These are phyloP conservation scores for Starmerella vaccinii DNA, from an alignment of 805 yeast species.

Conservation along the genomic window DNA sequence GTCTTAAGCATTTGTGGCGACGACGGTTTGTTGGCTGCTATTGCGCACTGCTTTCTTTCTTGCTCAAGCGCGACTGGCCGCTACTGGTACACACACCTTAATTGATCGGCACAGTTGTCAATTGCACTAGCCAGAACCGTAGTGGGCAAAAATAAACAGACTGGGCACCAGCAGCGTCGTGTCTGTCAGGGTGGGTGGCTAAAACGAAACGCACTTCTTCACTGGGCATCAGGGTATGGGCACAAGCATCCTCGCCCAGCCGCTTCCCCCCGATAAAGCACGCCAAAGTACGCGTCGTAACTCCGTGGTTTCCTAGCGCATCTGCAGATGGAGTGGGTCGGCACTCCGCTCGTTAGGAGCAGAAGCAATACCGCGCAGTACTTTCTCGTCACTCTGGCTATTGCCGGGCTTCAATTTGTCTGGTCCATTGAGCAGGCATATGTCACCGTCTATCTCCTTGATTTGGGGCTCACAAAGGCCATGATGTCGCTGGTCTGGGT, in stretches of 20 bases:
- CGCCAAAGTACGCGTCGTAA: too few species aligned
- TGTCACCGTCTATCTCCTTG: slow-evolving; percentile 51
- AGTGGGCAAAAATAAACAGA: too few species aligned
- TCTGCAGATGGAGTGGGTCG: slow-evolving; percentile 26
- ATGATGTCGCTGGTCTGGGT: slow-evolving; percentile 51
- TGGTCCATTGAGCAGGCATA: slow-evolving; percentile 60
- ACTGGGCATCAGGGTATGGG: neutral
- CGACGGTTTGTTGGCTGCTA: too few species aligned
- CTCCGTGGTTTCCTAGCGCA: neutral
- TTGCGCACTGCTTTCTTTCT: too few species aligned
- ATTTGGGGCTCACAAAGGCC: slow-evolving; percentile 51
- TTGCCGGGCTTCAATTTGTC: slow-evolving; percentile 53
- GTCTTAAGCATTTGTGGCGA: neutral
- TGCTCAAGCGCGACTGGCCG: neutral
- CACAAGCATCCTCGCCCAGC: neutral
- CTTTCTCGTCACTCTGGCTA: slow-evolving; percentile 27
- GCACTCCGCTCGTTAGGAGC: slow-evolving; percentile 21
- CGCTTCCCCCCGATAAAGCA: neutral
- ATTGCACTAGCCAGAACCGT: too few species aligned
- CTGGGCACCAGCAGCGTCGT: too few species aligned
- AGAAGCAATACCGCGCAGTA: slow-evolving; percentile 14
- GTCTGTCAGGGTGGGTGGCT: too few species aligned
- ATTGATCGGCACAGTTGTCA: too few species aligned
- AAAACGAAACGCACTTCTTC: too few species aligned
- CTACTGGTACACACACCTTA: too few species aligned